These are phyloP conservation scores for Eutrema japonicum DNA, from an alignment of 345 rosid genomes.

Conservation along the genomic window DNA sequence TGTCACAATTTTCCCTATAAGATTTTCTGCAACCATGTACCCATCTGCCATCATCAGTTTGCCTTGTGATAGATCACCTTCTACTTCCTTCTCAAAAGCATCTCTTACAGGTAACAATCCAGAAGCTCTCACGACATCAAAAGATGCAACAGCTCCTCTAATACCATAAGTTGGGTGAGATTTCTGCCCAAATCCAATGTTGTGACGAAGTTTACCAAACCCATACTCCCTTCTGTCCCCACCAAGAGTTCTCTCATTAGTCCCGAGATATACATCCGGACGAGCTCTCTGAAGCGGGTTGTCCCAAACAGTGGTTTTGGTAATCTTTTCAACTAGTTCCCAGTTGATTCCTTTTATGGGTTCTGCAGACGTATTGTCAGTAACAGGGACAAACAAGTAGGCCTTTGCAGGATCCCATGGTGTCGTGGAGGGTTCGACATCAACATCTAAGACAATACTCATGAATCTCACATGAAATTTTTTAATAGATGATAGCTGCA, in stretches of 20 bases:
- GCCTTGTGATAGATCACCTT: constrained; percentile 50
- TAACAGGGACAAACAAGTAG: constrained; percentile 92
- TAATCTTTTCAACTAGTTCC: constrained; percentile 71
- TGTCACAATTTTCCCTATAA: constrained; percentile 85
- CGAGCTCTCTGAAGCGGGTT: constrained; percentile 98
- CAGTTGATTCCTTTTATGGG: constrained; percentile 81
- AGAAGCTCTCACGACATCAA: constrained; percentile 89
- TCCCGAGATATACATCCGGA: constrained; percentile 98
- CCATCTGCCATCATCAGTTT: constrained; percentile 91
- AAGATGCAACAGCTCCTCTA: constrained; percentile 96
- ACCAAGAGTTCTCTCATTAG: constrained; percentile 96
- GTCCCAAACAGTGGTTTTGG: constrained; percentile 71
- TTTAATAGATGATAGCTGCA: constrained; percentile 93
- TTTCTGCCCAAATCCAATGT: constrained; percentile 83
- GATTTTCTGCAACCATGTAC: constrained; percentile 54
- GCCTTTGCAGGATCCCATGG: constrained; percentile 99
- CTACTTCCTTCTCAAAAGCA: constrained; percentile 48
- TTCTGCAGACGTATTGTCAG: constrained; percentile 67
- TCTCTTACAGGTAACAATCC: constrained; percentile 81
- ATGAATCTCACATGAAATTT: constrained; percentile 92
- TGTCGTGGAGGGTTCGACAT: constrained; percentile 98
- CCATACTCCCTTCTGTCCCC: constrained; percentile 99
- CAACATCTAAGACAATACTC: constrained; percentile 99
- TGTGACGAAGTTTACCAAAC: constrained; percentile 91
- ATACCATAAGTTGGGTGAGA: constrained; percentile 98